Evolutionary conservation across 345 rosid genomes (phyloP), one percentile per base, ranked within the genome.

Genomic region (Odontarrhena argentea): DNA sequence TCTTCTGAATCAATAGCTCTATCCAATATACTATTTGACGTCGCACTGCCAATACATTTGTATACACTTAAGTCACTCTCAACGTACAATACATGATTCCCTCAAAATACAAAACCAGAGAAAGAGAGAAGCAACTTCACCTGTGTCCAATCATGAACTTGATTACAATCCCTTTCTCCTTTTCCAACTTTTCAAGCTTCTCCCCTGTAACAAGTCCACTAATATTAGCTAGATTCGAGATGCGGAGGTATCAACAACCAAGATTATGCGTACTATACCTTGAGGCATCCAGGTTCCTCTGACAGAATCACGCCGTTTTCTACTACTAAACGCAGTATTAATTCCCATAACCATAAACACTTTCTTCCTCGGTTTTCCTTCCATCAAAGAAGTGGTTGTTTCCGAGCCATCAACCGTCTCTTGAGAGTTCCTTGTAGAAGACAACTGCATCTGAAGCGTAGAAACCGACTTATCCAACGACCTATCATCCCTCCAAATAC

Each of bases 211-310:
- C 32, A 60, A 25, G 9, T 1, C 15, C n/a, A 69, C 22, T 38
- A 2, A 4, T 12, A 9, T 65, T 12, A n/a, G 25, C 63, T 28
- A 63, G 8, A 62, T 26, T 15, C 36, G 14, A 48, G 64, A 38
- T 2, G 65, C 26, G 2, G 35, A 67, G 3, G 24, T 63, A 10
- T 9, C 32, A 28, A 61, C 3, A 34, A 34, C 13, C 32, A 30
- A 8, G 44, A 45, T 11, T 8, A 47, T 46, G 18, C 25, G 9
- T 24, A 50, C 49, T 37, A 53, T 51, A 94, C 97, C 99, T 81
- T 78, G 99, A 73, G 99, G 99, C 99, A 95, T 91, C 99, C 99
- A 95, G 13, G 97, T 95, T 78, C 78, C 96, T 75, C 99, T 77
- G 37, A 95, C 82, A 9, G 97, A 91, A 80, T 95, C 99, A 52